Conservation (phyloP, 805 yeast species). For the Ogataea siamensis region DNA sequence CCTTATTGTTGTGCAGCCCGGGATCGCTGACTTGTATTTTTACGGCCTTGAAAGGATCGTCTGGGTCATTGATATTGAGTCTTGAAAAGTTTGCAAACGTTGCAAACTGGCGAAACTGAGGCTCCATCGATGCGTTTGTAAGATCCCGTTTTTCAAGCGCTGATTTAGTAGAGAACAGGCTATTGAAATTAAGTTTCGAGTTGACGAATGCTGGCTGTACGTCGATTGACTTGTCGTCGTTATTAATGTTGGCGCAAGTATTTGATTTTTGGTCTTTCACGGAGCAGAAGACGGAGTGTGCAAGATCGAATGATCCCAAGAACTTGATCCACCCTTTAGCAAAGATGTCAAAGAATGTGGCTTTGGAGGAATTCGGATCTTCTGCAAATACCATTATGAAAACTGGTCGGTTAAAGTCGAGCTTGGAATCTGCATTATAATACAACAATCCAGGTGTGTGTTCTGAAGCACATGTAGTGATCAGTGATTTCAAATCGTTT, state of each 20-base stretch:
- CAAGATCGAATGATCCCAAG: slow-evolving; percentile 33
- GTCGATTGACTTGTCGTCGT: slow-evolving; percentile 30
- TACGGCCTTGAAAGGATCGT: slow-evolving; percentile 21
- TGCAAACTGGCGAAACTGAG: slow-evolving; percentile 21
- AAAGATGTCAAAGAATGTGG: slow-evolving; percentile 40
- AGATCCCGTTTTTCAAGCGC: slow-evolving; percentile 11
- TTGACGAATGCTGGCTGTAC: slow-evolving; percentile 30
- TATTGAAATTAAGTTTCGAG: slow-evolving; percentile 17
- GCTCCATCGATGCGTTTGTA: slow-evolving; percentile 7
- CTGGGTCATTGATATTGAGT: slow-evolving; percentile 4
- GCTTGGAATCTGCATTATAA: slow-evolving; percentile 22
- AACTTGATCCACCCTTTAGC: slow-evolving; percentile 41
- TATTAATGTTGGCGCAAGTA: slow-evolving; percentile 40
- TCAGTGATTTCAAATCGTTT: slow-evolving; percentile 10
- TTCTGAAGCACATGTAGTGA: slow-evolving; percentile 6
- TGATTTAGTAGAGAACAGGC: slow-evolving; percentile 9
- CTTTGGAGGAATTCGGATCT: slow-evolving; percentile 16
- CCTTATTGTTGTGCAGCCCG: slow-evolving; percentile 15
- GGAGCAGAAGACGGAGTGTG: slow-evolving; percentile 45
- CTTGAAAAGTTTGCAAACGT: slow-evolving; percentile 16
- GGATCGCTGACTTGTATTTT: slow-evolving; percentile 29
- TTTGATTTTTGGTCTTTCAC: slow-evolving; percentile 32
- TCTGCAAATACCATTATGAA: slow-evolving; percentile 39
- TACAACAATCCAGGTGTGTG: slow-evolving; percentile 22
- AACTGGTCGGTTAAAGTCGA: slow-evolving; percentile 33